These are phyloP conservation scores for Fusarium citri DNA, from an alignment of 2,329 filamentous ascomycete genomes.

Conservation along the genomic window DNA sequence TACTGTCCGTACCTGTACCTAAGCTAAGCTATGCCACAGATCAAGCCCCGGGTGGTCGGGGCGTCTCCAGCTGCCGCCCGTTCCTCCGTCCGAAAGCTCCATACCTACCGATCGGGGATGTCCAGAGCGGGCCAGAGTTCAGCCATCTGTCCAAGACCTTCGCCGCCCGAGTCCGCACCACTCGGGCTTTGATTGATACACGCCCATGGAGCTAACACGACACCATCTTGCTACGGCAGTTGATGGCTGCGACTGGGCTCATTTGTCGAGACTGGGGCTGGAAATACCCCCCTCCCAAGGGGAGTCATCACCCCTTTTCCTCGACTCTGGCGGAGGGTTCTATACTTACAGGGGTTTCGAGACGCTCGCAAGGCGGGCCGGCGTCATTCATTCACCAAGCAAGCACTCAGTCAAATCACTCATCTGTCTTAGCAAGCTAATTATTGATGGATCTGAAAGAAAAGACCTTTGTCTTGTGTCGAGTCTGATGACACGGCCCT, in stretches of 20 bases:
- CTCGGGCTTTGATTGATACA: conserved; percentile 19
- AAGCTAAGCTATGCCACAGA: conserved; percentile 39
- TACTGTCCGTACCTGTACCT: conserved; percentile 26
- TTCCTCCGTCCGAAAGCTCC: conserved; percentile 46
- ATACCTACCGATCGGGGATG: conserved; percentile 47
- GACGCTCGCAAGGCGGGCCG: conserved; percentile 34
- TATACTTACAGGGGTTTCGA: conserved; percentile 27
- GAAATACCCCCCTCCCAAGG: conserved; percentile 26
- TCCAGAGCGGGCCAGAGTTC: conserved; percentile 45
- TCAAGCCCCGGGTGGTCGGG: conserved; percentile 41
- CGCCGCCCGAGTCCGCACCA: conserved; percentile 37
- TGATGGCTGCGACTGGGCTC: conserved; percentile 18
- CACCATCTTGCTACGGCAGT: conserved; percentile 8
- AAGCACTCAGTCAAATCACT: conserved; percentile 27
- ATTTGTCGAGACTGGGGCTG: conserved; percentile 1
- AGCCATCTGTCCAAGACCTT: conserved; percentile 38
- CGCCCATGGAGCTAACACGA: conserved; percentile 26
- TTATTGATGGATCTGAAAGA: conserved; percentile 29
- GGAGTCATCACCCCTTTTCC: conserved; percentile 4
- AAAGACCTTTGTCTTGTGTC: conserved; percentile 26
- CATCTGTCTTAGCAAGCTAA: conserved; percentile 20
- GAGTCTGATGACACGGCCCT: conserved; percentile 26
- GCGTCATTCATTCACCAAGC: conserved; percentile 42
- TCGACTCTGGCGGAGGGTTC: conserved; percentile 13
- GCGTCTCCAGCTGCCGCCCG: conserved; percentile 40